A percentile compares a stretch with the other conserved stretches of the same genome.
These are phyloP conservation scores for Magnolia kwangsiensis DNA, from an alignment of 164 flowering plant genomes.

Conservation along the genomic window DNA sequence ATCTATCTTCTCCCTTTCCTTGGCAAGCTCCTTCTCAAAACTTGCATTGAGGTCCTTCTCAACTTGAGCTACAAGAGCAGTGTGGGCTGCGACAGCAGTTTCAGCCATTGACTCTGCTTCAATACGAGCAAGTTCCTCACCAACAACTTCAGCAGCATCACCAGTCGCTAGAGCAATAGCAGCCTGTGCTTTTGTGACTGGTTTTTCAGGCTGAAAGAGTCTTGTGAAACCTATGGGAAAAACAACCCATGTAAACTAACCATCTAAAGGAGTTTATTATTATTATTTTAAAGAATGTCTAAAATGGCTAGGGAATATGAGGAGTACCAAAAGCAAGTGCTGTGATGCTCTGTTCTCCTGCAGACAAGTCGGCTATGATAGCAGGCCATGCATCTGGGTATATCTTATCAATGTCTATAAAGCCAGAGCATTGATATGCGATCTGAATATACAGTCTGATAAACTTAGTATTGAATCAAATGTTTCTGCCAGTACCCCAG, in stretches of 20 bases:
- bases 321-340: slow-evolving; percentile 85
- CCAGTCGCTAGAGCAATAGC: slow-evolving; percentile 92
- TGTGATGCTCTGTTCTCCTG: slow-evolving; percentile 81
- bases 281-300: not conserved
- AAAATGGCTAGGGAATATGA: not conserved
- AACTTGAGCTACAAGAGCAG: slow-evolving; percentile 85
- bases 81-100: slow-evolving; percentile 87
- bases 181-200: slow-evolving; percentile 96
- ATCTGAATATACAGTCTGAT: slow-evolving; percentile 35
- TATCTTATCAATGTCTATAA: slow-evolving; percentile 82
- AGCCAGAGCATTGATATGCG: slow-evolving; percentile 66
- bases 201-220: slow-evolving; percentile 91
- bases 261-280: not conserved
- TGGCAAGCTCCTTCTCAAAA: slow-evolving; percentile 69
- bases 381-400: slow-evolving; percentile 97
- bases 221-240: slow-evolving; percentile 69
- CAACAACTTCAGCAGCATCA: slow-evolving; percentile 78
- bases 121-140: slow-evolving; percentile 94
- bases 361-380: slow-evolving; percentile 74
- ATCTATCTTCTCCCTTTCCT: slow-evolving; percentile 70
- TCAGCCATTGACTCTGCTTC: slow-evolving; percentile 97
- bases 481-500: not conserved
- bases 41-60: slow-evolving; percentile 77
- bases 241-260: not conserved
- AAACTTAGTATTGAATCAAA: slow-evolving; percentile 1